Evolutionary conservation across 805 yeast species (phyloP).

Genomic region (Wickerhamomyces sydowiorum): DNA sequence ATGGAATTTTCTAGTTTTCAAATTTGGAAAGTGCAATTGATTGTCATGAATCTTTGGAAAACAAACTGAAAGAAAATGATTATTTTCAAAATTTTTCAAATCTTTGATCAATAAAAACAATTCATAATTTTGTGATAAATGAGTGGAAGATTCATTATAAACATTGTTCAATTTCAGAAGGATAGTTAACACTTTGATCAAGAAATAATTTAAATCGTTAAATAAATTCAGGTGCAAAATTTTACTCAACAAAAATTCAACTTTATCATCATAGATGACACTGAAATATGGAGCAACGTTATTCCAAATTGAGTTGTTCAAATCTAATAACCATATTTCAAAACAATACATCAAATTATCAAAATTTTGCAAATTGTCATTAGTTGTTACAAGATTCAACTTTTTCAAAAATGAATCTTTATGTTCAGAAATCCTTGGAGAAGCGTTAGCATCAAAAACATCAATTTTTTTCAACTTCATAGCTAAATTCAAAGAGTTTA

Average conservation of each 20-base stretch:
- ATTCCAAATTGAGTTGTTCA: slow-evolving; percentile 10
- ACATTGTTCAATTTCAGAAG: slow-evolving; percentile 15
- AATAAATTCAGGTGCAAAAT: slow-evolving; percentile 13
- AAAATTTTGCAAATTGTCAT: slow-evolving; percentile 11
- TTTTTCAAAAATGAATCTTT: background rate
- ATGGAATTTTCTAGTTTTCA: slow-evolving; percentile 13
- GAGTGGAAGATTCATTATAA: slow-evolving; percentile 5
- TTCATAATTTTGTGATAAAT: background rate
- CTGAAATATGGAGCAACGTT: slow-evolving; percentile 5
- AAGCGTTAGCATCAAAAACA: slow-evolving; percentile 3
- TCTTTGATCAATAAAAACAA: slow-evolving; percentile 5
- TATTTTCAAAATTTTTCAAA: slow-evolving; percentile 15
- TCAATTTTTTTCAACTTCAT: slow-evolving; percentile 7
- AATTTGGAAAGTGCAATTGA: slow-evolving; percentile 6
- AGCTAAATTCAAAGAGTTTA: slow-evolving; percentile 5
- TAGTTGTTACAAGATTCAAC: background rate
- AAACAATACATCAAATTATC: slow-evolving; percentile 15
- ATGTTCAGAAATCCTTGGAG: slow-evolving; percentile 1
- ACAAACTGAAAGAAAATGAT: slow-evolving; percentile 11
- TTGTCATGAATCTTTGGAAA: slow-evolving; percentile 8
- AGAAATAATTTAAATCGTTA: slow-evolving; percentile 17
- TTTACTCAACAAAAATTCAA: slow-evolving; percentile 8
- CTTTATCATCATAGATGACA: slow-evolving; percentile 4
- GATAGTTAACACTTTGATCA: slow-evolving; percentile 10
- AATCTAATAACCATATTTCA: slow-evolving; percentile 16